Evolutionary conservation across 768 basidiomycete genomes (phyloP).

Genomic region (Coprinopsis strossmayeri): DNA sequence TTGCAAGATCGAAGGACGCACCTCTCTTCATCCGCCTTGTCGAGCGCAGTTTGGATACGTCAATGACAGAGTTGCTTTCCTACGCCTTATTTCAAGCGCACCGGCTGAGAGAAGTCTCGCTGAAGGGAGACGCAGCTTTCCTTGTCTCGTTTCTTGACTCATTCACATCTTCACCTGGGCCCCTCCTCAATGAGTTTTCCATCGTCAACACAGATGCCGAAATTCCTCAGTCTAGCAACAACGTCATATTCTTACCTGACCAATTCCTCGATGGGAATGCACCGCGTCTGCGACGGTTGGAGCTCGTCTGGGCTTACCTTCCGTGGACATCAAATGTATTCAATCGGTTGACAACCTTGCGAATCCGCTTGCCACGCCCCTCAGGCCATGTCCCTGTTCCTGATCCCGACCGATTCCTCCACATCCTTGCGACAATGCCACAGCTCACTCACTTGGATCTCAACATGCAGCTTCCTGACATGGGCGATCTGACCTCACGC

Average conservation of each 20-base stretch:
- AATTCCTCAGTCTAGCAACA: neutral
- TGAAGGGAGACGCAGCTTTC: too few species aligned
- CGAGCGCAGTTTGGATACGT: neutral
- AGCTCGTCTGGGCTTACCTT: neutral
- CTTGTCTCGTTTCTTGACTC: too few species aligned
- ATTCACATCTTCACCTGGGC: too few species aligned
- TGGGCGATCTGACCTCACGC: too few species aligned
- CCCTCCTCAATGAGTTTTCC: too few species aligned
- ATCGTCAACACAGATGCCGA: neutral
- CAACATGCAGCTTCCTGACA: too few species aligned
- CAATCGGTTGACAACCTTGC: neutral
- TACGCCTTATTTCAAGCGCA: neutral
- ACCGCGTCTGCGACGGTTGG: neutral
- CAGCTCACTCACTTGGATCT: too few species aligned
- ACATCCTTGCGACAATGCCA: neutral
- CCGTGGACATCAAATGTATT: neutral
- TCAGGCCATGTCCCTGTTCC: too few species aligned
- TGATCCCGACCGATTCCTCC: neutral
- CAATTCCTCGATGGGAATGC: neutral
- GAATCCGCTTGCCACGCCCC: neutral
- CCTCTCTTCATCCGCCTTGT: neutral
- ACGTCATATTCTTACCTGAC: neutral
- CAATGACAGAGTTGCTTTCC: neutral
- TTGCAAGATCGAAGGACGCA: neutral
- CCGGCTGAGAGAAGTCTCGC: neutral